Conservation (phyloP, 1,284 basidiomycete species). For the Taiwanofungus camphoratus region DNA sequence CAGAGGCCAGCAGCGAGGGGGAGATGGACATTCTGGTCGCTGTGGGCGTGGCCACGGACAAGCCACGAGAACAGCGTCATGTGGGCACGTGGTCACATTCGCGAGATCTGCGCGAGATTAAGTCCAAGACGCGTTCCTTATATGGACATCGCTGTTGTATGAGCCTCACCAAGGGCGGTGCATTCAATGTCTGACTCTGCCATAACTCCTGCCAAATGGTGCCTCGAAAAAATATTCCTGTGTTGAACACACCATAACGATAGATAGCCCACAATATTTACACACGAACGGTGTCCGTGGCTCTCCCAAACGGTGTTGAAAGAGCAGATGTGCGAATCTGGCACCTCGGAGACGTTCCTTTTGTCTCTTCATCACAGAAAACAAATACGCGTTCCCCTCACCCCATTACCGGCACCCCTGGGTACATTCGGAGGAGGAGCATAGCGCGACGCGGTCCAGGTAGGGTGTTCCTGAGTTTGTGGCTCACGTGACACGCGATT, state of each 20-base stretch:
- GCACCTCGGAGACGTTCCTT: constrained; percentile 8
- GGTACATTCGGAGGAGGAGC: constrained; percentile 6
- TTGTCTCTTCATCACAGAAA: constrained; percentile 9
- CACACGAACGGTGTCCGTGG: constrained; percentile 8
- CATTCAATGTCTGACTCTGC: constrained; percentile 11
- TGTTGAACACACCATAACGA: not conserved
- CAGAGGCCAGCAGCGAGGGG: constrained; percentile 22
- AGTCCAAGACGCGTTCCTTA: constrained; percentile 39
- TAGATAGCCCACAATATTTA: constrained; percentile 7
- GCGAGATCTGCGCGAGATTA: constrained; percentile 29
- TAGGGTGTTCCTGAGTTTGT: constrained; percentile 19
- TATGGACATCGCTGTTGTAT: constrained; percentile 31
- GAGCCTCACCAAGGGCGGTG: constrained; percentile 17
- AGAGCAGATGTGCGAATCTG: constrained; percentile 13
- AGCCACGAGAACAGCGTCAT: not conserved
- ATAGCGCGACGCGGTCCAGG: constrained; percentile 13
- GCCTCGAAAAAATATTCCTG: constrained; percentile 2
- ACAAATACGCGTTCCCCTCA: constrained; percentile 2
- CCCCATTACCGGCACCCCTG: constrained; percentile 9
- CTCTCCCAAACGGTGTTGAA: constrained; percentile 4
- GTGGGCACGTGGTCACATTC: constrained; percentile 15
- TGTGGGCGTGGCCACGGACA: not conserved
- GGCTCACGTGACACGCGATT: constrained; percentile 36
- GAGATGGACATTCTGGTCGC: constrained; percentile 21
- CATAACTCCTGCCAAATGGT: not conserved